Evolutionary conservation across 106 monocot genomes (phyloP).

Genomic region (Alisma plantagoaquatica): DNA sequence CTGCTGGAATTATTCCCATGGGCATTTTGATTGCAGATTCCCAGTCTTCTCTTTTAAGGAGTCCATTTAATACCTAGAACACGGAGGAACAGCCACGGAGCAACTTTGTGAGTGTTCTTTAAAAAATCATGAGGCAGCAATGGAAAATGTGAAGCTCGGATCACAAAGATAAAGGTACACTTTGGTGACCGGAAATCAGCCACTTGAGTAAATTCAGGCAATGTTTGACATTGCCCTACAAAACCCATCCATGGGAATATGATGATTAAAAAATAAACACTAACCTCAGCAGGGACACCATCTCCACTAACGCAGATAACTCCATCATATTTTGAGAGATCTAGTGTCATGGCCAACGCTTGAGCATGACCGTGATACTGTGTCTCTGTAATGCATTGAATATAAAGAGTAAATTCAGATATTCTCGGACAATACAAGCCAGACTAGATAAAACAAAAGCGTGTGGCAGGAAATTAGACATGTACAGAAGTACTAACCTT

Average conservation of each 20-base stretch:
- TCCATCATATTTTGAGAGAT: conserved; percentile 28
- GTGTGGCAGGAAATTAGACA: not conserved
- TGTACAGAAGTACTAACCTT: conserved; percentile 38
- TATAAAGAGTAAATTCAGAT: not conserved
- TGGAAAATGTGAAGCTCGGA: too few species aligned
- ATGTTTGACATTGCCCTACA: too few species aligned
- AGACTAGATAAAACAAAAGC: not conserved
- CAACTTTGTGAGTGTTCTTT: not conserved
- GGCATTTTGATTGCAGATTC: conserved; percentile 65
- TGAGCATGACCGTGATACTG: conserved; percentile 34
- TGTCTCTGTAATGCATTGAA: conserved; percentile 20
- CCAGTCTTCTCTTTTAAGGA: conserved; percentile 93
- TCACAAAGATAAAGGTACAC: too few species aligned
- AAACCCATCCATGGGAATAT: too few species aligned
- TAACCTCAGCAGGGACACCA: conserved; percentile 36
- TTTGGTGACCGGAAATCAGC: too few species aligned
- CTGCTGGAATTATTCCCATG: conserved; percentile 95
- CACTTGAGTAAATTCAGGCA: too few species aligned
- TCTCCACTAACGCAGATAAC: conserved; percentile 41
- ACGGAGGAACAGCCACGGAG: not conserved
- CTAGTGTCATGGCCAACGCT: conserved; percentile 17
- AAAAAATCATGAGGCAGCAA: not conserved
- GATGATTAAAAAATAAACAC: not conserved
- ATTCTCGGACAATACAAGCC: too few species aligned
- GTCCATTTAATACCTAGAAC: conserved; percentile 78